Evolutionary conservation across 768 basidiomycete species (phyloP), one percentile per base, ranked within the genome.

Genomic region (Agaricus subrufescens): DNA sequence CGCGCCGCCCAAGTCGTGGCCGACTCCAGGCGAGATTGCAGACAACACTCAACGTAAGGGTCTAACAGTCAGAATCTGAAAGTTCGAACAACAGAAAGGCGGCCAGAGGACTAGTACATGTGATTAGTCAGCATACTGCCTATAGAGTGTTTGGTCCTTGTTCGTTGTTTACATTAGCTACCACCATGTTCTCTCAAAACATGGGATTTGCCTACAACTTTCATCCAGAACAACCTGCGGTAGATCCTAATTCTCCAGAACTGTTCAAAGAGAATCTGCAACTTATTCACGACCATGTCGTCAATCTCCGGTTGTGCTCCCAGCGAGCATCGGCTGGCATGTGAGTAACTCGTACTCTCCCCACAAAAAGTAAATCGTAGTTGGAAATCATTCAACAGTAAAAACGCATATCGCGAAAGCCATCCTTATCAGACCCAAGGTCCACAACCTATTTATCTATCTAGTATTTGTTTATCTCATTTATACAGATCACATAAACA

Each of bases 211-310:
- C n/a, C 1, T 54, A 54, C 38, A 46, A 46, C 25, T 56, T 49
- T 40, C 47, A 39, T 14, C 25, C 46, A 30, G 54, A 56, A 45
- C 70, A 72, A 64, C 69, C 69, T 29, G 55, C 67, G 8, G 7
- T 34, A 34, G 85, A 87, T 57, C 79, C 77, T 14, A 86, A 81
- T 57, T 82, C 85, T 25, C 80, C 82, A 14, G 82, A 80, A 27
- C 55, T 75, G n/a, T 85, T 89, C 73, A 83, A 81, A 58, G 79
- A 81, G 50, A 84, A 83, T 63, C 58, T 85, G 1, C 75, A 74
- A 40, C 51, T 77, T 14, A 71, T 77, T 0, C 74, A 77, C 52
- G 75, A 79, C 39, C 77, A 82, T 19, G 74, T 85, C 29, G 59
- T 73, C 7, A 34, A 34, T 34, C 34, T 34, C 2, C 34, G 34